Base-by-base conservation (phyloP, 2,329 filamentous ascomycete species). In the Tolypocladium paradoxum region DNA sequence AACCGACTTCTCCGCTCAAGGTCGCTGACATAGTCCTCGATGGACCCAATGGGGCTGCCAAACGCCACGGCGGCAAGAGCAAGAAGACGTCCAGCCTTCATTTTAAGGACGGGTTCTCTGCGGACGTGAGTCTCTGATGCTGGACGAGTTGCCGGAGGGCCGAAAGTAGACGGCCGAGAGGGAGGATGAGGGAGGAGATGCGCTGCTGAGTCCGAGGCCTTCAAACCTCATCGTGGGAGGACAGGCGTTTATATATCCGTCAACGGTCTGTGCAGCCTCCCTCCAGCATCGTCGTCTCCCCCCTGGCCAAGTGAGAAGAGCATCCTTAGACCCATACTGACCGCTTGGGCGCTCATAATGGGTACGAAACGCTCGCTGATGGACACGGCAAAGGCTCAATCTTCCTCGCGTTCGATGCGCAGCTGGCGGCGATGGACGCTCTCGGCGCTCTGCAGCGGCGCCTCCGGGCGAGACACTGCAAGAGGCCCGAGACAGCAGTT, bases 1-100 rank as follows among this genome's bases (percentile, higher is more conserved):
- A 14, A 16, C 63, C 58, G 61, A 73, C 72, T 63, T 65, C 70
- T 65, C 38, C 58, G 55, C 45, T 69, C 63, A 1, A 74, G 54
- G 18, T 57, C 51, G 34, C 53, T 56, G 22, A 53, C 49, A 49
- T 69, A 65, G 48, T 61, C 60, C 11, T 61, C 49, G 12, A 67
- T 52, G 12, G 57, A 56, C 16, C 35, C 35, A 11, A 45, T 22
- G 31, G 46, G 52, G 16, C 24, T 45, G 35, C 22, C 51, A 16
- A 38, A 18, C 16, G 45, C 43, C 16, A 22, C 14, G 16, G 51
- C 45, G 48, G 36, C 37, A 29, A 53, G 47, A 18, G 36, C 45
- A 12, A 53, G 34, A 11, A 53, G 22, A n/a, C 6, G 35, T 12
- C 22, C 36, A 5, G 20, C 12, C 33, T 33, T 37, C 43, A 53